Base-by-base conservation (phyloP, 331 rosid genomes). In the Ulmus americana region DNA sequence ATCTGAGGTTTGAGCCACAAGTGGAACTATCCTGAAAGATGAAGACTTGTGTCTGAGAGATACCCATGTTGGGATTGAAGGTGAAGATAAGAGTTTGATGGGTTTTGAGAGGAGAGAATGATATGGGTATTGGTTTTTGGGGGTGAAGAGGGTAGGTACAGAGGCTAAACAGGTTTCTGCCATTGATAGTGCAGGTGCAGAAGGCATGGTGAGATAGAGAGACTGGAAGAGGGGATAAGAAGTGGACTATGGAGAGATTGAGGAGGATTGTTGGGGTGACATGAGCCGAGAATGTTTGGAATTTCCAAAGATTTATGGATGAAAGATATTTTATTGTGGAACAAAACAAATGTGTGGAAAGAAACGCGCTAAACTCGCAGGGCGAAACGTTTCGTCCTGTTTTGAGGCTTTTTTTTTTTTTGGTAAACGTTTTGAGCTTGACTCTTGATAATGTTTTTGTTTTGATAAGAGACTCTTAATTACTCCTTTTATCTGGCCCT, bases 1-100 rank as follows among this genome's bases (percentile, higher is more conserved):
- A 39, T 77, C 78, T 0, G 78, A 77, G 28, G 82, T 72, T 68
- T 72, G 75, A 9, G 82, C 81, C 38, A 77, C 72, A 12, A 62
- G 70, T 5, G 76, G 64, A 22, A 71, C 39, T 53, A 70, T n/a
- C 13, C 61, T 59, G 39, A 72, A 54, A 12, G 70, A 51, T 11
- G 57, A 59, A 55, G 72, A 44, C 51, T 73, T 68, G 78, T n/a
- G 62, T 22, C 64, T 68, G 41, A 73, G 51, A 50, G 75, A 68
- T 55, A 68, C 45, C 80, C 73, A 72, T 50, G 77, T 69, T 49
- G 58, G 43, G 53, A 28, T 28, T 39, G 70, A 53, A 45, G 42
- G 51, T 15, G 60, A 45, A 18, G 47, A 35, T 6, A 71, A 15
- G 59, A 68, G 54, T 43, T 68, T 77, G 70, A 63, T 38, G 64